Percentiles rank a stretch among this genome's conserved stretches.
Conservation (phyloP, 345 rosid genomes). For the Arabis alpina region DNA sequence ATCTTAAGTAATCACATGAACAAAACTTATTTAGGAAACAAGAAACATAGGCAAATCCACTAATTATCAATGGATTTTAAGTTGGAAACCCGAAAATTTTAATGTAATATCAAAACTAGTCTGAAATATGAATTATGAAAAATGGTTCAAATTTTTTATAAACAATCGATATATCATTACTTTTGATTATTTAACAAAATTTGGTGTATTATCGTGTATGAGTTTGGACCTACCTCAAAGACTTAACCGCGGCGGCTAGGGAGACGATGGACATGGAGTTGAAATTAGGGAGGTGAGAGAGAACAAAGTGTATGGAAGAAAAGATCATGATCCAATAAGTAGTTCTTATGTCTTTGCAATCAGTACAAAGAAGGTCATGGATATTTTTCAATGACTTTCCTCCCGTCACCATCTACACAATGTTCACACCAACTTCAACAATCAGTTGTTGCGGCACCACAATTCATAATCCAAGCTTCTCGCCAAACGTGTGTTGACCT, state of each 20-base stretch:
- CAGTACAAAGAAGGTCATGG: slow-evolving; percentile 56
- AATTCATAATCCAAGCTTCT: slow-evolving; percentile 79
- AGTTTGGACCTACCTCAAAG: slow-evolving; percentile 52
- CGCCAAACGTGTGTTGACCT: slow-evolving; percentile 75
- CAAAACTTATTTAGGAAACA: not conserved
- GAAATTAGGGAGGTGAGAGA: slow-evolving; percentile 77
- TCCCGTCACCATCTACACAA: slow-evolving; percentile 84
- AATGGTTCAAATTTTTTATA: not conserved
- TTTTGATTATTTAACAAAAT: not conserved
- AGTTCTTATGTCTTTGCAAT: slow-evolving; percentile 54
- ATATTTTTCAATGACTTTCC: slow-evolving; percentile 80
- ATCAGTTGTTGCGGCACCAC: slow-evolving; percentile 78
- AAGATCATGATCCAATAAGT: slow-evolving; percentile 76
- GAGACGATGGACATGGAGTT: slow-evolving; percentile 69
- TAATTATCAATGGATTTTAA: not conserved
- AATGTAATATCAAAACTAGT: not conserved
- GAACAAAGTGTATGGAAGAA: slow-evolving; percentile 65
- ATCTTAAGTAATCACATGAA: not conserved
- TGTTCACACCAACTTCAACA: slow-evolving; percentile 68
- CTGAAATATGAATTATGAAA: not conserved
- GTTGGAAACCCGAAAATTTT: not conserved
- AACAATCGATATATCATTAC: not conserved
- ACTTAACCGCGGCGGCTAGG: slow-evolving; percentile 86
- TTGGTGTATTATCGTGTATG: not conserved
- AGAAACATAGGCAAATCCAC: not conserved